These are phyloP conservation scores for Wickerhamiella nectarea DNA, from an alignment of 805 yeast species.

Conservation along the genomic window DNA sequence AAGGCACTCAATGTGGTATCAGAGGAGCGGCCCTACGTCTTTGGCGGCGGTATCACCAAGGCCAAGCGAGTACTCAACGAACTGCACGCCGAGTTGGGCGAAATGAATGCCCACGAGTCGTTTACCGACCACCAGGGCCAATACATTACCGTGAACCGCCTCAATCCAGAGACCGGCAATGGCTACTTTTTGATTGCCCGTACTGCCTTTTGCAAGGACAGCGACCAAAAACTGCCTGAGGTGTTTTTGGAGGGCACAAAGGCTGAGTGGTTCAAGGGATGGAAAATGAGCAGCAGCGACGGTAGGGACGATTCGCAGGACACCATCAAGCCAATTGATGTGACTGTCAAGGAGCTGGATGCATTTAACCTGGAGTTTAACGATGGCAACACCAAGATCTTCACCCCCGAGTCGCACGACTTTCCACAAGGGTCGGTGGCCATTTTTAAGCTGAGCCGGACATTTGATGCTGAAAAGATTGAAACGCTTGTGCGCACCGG, in stretches of 20 bases:
- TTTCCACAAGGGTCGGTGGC: slow-evolving; percentile 91
- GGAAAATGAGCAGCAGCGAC: slow-evolving; percentile 37
- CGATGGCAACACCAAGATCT: slow-evolving; percentile 37
- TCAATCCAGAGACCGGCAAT: slow-evolving; percentile 66
- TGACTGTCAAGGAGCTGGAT: slow-evolving; percentile 40
- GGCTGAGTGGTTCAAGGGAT: slow-evolving; percentile 38
- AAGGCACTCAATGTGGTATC: slow-evolving; percentile 62
- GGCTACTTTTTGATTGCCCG: slow-evolving; percentile 87
- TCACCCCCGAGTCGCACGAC: slow-evolving; percentile 21
- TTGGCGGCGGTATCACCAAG: slow-evolving; percentile 52
- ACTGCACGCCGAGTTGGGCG: slow-evolving; percentile 28
- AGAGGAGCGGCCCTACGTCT: slow-evolving; percentile 50
- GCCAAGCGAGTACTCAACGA: slow-evolving; percentile 38
- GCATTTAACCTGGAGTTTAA: slow-evolving; percentile 37
- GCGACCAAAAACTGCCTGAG: slow-evolving; percentile 23
- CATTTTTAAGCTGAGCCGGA: slow-evolving; percentile 56
- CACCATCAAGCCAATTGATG: slow-evolving; percentile 49
- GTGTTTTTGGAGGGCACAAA: slow-evolving; percentile 25
- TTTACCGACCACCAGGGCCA: slow-evolving; percentile 91
- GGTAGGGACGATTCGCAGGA: slow-evolving; percentile 31
- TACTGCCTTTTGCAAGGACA: slow-evolving; percentile 48
- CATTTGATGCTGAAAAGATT: slow-evolving; percentile 48
- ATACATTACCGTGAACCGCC: slow-evolving; percentile 78
- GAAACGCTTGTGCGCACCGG: slow-evolving; percentile 61
- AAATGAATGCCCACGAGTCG: slow-evolving; percentile 65